Evolutionary conservation across 805 yeast genomes (phyloP), one percentile per base, ranked within the genome.

Genomic region (Candida railenensis): DNA sequence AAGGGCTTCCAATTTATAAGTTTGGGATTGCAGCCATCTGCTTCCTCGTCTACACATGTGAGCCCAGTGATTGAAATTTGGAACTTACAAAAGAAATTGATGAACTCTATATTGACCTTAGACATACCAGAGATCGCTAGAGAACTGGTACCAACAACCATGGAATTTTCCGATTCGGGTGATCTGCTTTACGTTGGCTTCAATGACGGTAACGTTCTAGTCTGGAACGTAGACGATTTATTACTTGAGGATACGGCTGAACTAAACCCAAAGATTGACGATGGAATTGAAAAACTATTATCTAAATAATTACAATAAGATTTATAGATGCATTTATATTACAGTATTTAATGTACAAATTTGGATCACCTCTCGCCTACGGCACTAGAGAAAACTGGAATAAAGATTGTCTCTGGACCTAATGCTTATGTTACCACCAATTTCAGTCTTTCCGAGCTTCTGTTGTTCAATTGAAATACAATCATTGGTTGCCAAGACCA

Each of bases 401-500:
- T 58, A 68, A 25, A 72, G 55, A 28, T 65, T 58, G 41, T 76
- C 73, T 54, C 73, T 79, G 9, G 80, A 67, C 18, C 64, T 60
- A 33, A 87, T 73, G n/a, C 52, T 54, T 47, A 89, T 82, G 34
- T 77, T 80, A 3, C 83, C 85, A 52, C 83, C 88, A 18, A 85
- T 55, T 12, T 55, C 56, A 9, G 58, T 57, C n/a, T 45, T 40
- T 14, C 50, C 43, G 2, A 53, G 55, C 34, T 68, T 69, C 5
- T 74, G 71, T 66, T 89, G 96, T 33, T 78, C 65, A 37, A 89
- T 63, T 14, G 71, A 68, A 40, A 90, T 68, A 45, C 92, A 83
- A 54, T 85, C 90, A 39, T 81, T 74, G 4, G 94, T 84, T 1
- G 95, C 95, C 47, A 90, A 71, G 3, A 89, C 92, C 54, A 90